These are phyloP conservation scores for Rhododendron mucronatum DNA, from an alignment of 148 eudicot genomes.

Conservation along the genomic window DNA sequence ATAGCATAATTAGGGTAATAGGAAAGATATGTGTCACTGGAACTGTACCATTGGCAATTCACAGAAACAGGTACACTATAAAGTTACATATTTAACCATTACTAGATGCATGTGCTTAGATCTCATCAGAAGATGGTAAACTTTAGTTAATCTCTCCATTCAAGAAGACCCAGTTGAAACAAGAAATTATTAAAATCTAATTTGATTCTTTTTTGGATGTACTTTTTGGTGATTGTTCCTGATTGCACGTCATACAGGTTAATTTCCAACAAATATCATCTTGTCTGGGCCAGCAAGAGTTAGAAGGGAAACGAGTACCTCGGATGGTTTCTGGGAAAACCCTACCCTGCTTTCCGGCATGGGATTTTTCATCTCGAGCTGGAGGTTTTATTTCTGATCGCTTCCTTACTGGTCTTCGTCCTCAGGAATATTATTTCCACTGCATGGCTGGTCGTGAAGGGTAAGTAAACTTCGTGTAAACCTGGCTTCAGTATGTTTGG, in stretches of 20 bases:
- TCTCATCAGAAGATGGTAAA: not conserved
- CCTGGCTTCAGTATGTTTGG: not conserved
- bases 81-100: not conserved
- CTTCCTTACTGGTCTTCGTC: slow-evolving; percentile 88
- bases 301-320: slow-evolving; percentile 98
- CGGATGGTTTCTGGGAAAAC: slow-evolving; percentile 99
- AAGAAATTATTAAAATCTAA: not conserved
- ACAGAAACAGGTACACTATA: not conserved
- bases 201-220: not conserved
- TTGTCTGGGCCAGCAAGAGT: slow-evolving; percentile 91
- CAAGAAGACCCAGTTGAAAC: not conserved
- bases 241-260: slow-evolving; percentile 40
- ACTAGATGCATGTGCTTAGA: not conserved
- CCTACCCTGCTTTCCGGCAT: slow-evolving; percentile 81
- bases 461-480: slow-evolving; percentile 31
- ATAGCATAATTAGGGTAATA: not conserved
- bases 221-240: not conserved
- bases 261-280: slow-evolving; percentile 98
- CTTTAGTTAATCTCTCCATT: not conserved
- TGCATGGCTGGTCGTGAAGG: slow-evolving; percentile 99
- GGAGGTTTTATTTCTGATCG: slow-evolving; percentile 98
- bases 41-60: not conserved
- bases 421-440: slow-evolving; percentile 93
- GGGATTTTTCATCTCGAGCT: slow-evolving; percentile 90
- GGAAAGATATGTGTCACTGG: not conserved